Evolutionary conservation across 2,329 filamentous ascomycete genomes (phyloP).

Genomic region (Colletotrichum siamense): DNA sequence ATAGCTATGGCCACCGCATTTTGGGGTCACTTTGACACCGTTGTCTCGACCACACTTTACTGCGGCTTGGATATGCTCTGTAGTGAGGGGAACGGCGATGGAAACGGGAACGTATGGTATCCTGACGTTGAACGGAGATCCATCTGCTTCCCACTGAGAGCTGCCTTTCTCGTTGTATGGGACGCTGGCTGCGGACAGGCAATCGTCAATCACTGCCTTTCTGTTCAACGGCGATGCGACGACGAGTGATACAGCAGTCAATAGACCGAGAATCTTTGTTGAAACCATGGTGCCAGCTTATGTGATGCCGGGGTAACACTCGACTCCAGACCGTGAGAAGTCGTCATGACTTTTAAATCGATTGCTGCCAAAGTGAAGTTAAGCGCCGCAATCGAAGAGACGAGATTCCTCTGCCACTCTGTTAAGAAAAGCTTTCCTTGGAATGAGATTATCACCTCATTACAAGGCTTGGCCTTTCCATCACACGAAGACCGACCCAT

Average conservation of each 20-base stretch:
- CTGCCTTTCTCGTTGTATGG: slow-evolving; percentile 25
- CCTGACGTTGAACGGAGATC: slow-evolving; percentile 37
- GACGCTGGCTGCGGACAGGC: slow-evolving; percentile 27
- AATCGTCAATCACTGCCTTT: slow-evolving; percentile 25
- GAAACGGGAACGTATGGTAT: slow-evolving; percentile 34
- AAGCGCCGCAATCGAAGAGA: not conserved
- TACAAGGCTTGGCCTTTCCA: not conserved
- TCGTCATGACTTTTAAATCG: not conserved
- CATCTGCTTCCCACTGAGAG: slow-evolving; percentile 37
- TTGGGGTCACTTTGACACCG: slow-evolving; percentile 53
- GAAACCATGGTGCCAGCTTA: not conserved
- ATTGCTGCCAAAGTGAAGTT: not conserved
- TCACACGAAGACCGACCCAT: not conserved
- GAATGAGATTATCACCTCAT: not conserved
- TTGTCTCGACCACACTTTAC: slow-evolving; percentile 48
- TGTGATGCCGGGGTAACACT: not conserved
- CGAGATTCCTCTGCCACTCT: too few species aligned
- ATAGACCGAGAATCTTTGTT: not conserved
- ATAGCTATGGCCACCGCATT: slow-evolving; percentile 59
- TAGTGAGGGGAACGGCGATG: slow-evolving; percentile 35
- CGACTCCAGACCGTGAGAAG: not conserved
- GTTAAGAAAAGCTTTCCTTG: not conserved
- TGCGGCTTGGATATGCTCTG: slow-evolving; percentile 46
- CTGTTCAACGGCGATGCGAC: not conserved
- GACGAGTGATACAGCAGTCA: not conserved